These are phyloP conservation scores for Aspergillus coremiiformis DNA, from an alignment of 495 filamentous ascomycete species.

Conservation along the genomic window DNA sequence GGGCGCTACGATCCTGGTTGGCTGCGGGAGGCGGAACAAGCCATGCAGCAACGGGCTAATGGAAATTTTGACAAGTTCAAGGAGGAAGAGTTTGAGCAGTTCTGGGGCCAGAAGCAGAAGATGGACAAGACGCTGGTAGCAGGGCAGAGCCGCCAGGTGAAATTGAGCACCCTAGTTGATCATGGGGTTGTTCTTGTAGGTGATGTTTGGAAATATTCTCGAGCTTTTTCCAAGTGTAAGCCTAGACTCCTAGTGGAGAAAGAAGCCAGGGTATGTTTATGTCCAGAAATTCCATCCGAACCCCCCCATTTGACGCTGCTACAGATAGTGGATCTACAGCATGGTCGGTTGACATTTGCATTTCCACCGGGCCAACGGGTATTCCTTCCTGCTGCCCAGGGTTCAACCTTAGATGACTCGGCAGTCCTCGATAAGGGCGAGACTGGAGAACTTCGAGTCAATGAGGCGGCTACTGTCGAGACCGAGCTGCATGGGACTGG, in stretches of 20 bases:
- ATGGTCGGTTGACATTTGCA: slow-evolving; percentile 30
- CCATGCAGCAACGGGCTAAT: slow-evolving; percentile 51
- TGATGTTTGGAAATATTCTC: slow-evolving; percentile 45
- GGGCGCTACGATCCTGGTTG: slow-evolving; percentile 61
- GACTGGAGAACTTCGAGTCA: not conserved
- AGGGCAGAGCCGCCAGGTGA: slow-evolving; percentile 45
- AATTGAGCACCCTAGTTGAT: slow-evolving; percentile 37
- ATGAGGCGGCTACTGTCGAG: not conserved
- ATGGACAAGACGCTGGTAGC: slow-evolving; percentile 27
- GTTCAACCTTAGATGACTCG: not conserved
- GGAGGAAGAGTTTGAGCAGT: slow-evolving; percentile 55
- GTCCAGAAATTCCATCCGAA: not conserved
- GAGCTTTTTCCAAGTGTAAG: slow-evolving; percentile 23
- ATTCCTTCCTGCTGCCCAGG: slow-evolving; percentile 21
- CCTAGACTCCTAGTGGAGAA: slow-evolving; percentile 40
- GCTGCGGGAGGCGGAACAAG: slow-evolving; percentile 55
- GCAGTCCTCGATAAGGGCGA: not conserved
- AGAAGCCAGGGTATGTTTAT: slow-evolving; percentile 36
- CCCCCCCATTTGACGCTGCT: not conserved
- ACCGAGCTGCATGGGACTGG: not conserved
- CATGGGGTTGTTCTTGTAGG: slow-evolving; percentile 41
- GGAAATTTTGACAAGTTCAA: slow-evolving; percentile 69
- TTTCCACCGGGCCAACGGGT: slow-evolving; percentile 40
- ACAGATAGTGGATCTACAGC: slow-evolving; percentile 34
- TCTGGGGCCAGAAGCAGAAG: slow-evolving; percentile 62